These are phyloP conservation scores for Bruguiera sexangula DNA, from an alignment of 345 rosid genomes.

Conservation along the genomic window DNA sequence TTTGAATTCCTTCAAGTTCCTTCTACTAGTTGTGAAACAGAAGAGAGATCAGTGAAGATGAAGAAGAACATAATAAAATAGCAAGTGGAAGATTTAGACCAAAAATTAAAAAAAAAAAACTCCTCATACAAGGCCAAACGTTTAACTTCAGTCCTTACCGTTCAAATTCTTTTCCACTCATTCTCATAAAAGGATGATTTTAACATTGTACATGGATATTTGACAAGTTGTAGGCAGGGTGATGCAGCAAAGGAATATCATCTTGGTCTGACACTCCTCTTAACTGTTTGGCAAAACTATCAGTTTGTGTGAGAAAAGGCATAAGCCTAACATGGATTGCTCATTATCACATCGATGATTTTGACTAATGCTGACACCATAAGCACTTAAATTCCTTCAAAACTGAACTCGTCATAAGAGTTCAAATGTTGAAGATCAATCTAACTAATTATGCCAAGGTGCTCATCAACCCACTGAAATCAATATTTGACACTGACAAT, in stretches of 20 bases:
- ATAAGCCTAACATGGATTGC: not conserved
- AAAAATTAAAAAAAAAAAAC: not conserved
- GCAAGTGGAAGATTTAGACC: not conserved
- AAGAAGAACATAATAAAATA: not conserved
- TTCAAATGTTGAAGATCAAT: not conserved
- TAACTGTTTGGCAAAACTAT: not conserved
- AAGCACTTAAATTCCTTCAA: not conserved
- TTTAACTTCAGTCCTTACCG: not conserved
- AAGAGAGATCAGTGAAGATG: not conserved
- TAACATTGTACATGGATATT: not conserved
- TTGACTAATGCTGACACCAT: too few relatives aligned
- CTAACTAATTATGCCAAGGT: not conserved
- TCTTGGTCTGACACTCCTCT: not conserved
- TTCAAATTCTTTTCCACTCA: not conserved
- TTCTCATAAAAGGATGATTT: not conserved
- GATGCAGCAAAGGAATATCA: not conserved
- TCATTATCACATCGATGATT: not conserved
- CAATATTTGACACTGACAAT: too few relatives aligned
- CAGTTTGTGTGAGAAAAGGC: not conserved
- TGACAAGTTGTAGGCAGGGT: not conserved
- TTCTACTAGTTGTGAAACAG: conserved; percentile 3
- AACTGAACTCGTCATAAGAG: not conserved
- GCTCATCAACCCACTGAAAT: too few relatives aligned
- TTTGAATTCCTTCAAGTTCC: conserved; percentile 16
- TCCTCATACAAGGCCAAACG: too few relatives aligned